Evolutionary conservation across 805 yeast genomes (phyloP), one percentile per base, ranked within the genome.

Genomic region (Schwanniomyces polymorphus): DNA sequence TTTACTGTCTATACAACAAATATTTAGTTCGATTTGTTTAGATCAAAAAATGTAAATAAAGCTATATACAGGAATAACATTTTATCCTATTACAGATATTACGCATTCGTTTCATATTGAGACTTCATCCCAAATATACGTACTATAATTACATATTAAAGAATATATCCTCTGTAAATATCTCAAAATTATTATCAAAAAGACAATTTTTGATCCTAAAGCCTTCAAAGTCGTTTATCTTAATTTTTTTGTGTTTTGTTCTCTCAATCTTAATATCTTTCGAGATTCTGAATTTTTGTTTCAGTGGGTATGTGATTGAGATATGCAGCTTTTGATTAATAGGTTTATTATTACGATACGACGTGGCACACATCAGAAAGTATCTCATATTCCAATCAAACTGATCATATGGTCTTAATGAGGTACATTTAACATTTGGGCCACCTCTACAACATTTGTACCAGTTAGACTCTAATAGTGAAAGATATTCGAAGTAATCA

Each of bases 401-500:
- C 14, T 16, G 7, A 16, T 16, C 9, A 31, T 31, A 31, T 7
- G 21, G 11, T 16, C 21, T 16, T 31, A 31, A 6, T 3, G 14
- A n/a, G 14, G 11, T 31, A 37, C 25, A 23, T 21, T 14, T 21
- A n/a, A 18, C 21, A 17, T 26, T 43, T 16, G 42, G n/a, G 21
- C 42, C 42, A 21, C 23, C 37, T 43, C 43, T 42, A 29, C 40
- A 34, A 11, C 42, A 33, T 11, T 48, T 42, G 27, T 48, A 45
- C 51, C 51, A 48, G 34, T 41, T 21, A 7, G 48, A 34, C 37
- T 48, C 51, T 23, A 48, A 41, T 16, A 45, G 47, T 5, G 51
- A 48, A 31, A 58, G 47, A 33, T 55, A 57, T 34, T 48, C 53
- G 38, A 50, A 56, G 42, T 58, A 58, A 17, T 46, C 42, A 23